Conservation (phyloP, 2,329 filamentous ascomycete genomes). For the Fusarium sp. region DNA sequence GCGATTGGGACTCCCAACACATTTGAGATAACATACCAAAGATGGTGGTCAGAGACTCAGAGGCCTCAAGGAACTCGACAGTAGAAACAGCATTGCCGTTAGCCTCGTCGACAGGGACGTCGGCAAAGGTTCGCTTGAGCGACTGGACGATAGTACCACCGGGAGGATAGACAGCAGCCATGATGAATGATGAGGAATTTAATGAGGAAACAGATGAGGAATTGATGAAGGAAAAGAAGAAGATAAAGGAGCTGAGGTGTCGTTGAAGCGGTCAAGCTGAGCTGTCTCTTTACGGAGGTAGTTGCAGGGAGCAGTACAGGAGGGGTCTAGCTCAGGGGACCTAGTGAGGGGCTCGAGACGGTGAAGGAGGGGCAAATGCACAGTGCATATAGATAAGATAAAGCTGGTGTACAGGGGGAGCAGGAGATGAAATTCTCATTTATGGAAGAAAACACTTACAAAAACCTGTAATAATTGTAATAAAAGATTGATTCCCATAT, state of each 20-base stretch:
- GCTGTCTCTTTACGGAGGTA: constrained; percentile 43
- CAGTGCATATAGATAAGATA: constrained; percentile 49
- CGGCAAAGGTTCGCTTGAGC: constrained; percentile 84
- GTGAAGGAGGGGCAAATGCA: constrained; percentile 47
- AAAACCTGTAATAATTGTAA: background rate
- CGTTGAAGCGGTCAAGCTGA: constrained; percentile 48
- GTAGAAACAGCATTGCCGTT: constrained; percentile 85
- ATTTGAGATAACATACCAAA: constrained; percentile 72
- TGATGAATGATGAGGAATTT: constrained; percentile 52
- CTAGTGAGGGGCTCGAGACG: constrained; percentile 41
- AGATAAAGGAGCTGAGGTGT: constrained; percentile 35
- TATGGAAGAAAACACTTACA: background rate
- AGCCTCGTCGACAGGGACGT: constrained; percentile 80
- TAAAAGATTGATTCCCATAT: no score
- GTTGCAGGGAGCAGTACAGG: constrained; percentile 33
- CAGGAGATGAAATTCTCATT: background rate
- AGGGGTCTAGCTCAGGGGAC: constrained; percentile 43
- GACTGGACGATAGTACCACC: constrained; percentile 88
- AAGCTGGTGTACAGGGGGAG: background rate
- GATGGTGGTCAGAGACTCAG: constrained; percentile 86
- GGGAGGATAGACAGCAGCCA: constrained; percentile 69
- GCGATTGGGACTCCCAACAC: background rate
- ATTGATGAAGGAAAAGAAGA: constrained; percentile 25
- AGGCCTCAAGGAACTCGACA: constrained; percentile 89
- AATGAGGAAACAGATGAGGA: constrained; percentile 15